Percentiles rank a stretch among this genome's conserved stretches.
phyloP scores from a whole-genome alignment of 768 basidiomycete species.

The Pulveroboletus sp. region DNA sequence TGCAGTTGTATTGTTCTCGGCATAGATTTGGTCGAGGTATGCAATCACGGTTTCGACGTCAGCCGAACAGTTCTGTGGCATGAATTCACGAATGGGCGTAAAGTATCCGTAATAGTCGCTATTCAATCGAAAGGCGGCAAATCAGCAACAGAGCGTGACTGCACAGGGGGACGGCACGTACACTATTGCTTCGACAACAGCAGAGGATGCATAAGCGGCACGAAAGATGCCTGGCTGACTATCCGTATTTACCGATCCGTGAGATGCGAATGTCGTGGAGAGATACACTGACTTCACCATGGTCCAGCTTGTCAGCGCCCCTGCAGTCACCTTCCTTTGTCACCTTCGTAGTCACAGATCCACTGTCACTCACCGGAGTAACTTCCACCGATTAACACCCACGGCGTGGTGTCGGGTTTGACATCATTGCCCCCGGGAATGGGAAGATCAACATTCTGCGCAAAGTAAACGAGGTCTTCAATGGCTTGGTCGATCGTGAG shows the following conservation, averaged over 20 bases:
- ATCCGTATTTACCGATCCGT: too few relatives aligned
- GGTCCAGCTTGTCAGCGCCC: slow-evolving; percentile 55
- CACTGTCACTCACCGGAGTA: slow-evolving; percentile 30
- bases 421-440: slow-evolving; percentile 63
- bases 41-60: slow-evolving; percentile 63
- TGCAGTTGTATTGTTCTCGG: slow-evolving; percentile 39
- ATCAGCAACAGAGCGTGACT: not conserved
- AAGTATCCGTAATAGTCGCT: slow-evolving; percentile 48
- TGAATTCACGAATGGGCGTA: slow-evolving; percentile 62
- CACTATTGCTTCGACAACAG: slow-evolving; percentile 43
- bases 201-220: slow-evolving; percentile 45
- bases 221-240: slow-evolving; percentile 39
- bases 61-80: slow-evolving; percentile 71
- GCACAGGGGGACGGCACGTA: slow-evolving; percentile 17
- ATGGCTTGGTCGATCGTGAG: slow-evolving; percentile 74
- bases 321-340: slow-evolving; percentile 7
- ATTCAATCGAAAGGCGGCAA: not conserved
- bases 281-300: slow-evolving; percentile 60
- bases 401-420: slow-evolving; percentile 47
- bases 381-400: slow-evolving; percentile 42
- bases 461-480: slow-evolving; percentile 68
- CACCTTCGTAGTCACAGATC: too few relatives aligned
- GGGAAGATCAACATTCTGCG: slow-evolving; percentile 59
- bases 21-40: slow-evolving; percentile 57
- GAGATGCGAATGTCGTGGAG: too few relatives aligned